These are phyloP conservation scores for Diplodia intermedia DNA, from an alignment of 2,329 filamentous ascomycete genomes.

Conservation along the genomic window DNA sequence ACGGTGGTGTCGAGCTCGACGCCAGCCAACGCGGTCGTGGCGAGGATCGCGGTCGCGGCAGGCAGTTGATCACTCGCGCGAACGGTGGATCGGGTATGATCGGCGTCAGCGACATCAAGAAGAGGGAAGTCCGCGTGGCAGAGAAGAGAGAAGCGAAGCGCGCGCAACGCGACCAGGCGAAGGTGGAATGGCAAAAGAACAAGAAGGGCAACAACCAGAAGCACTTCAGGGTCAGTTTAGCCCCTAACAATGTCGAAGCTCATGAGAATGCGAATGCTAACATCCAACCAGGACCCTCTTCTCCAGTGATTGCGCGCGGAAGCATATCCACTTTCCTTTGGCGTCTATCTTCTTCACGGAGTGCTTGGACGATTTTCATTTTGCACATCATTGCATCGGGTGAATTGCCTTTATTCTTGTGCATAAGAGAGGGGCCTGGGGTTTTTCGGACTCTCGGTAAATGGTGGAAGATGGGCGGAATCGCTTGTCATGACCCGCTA, in stretches of 20 bases:
- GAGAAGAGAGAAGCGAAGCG: slow-evolving; percentile 74
- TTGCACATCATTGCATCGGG: slow-evolving; percentile 16
- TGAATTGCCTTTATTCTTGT: neutral
- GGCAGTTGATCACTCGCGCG: slow-evolving; percentile 65
- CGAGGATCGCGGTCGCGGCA: slow-evolving; percentile 35
- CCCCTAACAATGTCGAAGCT: neutral
- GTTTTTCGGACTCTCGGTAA: neutral
- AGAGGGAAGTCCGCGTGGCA: slow-evolving; percentile 67
- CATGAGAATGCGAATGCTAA: neutral
- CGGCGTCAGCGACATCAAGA: slow-evolving; percentile 78
- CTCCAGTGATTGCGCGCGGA: slow-evolving; percentile 50
- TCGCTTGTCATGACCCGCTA: neutral
- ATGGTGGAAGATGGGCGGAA: neutral
- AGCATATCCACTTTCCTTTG: neutral
- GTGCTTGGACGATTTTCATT: neutral
- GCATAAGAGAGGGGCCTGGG: neutral
- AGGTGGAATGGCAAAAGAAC: slow-evolving; percentile 72
- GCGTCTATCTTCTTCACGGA: neutral
- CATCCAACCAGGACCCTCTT: slow-evolving; percentile 55
- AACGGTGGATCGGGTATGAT: slow-evolving; percentile 79
- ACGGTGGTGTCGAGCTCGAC: slow-evolving; percentile 45
- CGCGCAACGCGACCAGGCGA: slow-evolving; percentile 65
- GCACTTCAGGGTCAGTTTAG: slow-evolving; percentile 63
- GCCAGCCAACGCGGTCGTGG: slow-evolving; percentile 34
- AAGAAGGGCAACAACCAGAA: slow-evolving; percentile 79